These are phyloP conservation scores for Quambalaria eucalypti DNA, from an alignment of 1,284 basidiomycete genomes.

Conservation along the genomic window DNA sequence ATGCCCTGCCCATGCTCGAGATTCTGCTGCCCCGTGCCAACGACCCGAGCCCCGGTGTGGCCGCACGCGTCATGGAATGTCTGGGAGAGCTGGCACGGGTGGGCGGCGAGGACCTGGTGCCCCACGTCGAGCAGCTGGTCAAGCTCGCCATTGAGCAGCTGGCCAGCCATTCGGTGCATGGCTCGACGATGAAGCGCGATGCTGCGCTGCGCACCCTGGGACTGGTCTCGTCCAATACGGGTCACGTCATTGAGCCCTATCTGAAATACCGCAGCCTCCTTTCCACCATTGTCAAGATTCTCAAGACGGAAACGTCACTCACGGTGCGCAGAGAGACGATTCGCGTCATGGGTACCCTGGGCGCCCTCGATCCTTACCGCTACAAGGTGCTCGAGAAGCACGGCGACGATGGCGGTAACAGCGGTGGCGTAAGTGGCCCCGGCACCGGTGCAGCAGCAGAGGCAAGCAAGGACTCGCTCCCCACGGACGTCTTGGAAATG, in stretches of 20 bases:
- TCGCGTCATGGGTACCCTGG: constrained; percentile 88
- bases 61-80: constrained; percentile 85
- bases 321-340: constrained; percentile 68
- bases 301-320: constrained; percentile 71
- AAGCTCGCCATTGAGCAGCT: constrained; percentile 78
- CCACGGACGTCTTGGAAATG: constrained; percentile 55
- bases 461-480: constrained; percentile 49
- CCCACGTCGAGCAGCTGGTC: constrained; percentile 78
- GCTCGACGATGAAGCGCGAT: constrained; percentile 55
- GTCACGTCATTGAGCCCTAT: constrained; percentile 84
- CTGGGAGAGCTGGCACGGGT: constrained; percentile 88
- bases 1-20: constrained; percentile 88
- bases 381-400: constrained; percentile 73
- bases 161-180: constrained; percentile 62
- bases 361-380: constrained; percentile 93
- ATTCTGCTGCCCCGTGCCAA: constrained; percentile 81
- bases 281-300: constrained; percentile 74
- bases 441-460: constrained; percentile 49
- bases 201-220: constrained; percentile 89
- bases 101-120: constrained; percentile 81
- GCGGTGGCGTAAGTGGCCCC: neutral
- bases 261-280: constrained; percentile 83
- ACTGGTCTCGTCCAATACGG: constrained; percentile 89
- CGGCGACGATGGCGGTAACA: constrained; percentile 57
- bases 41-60: constrained; percentile 75